A percentile compares a stretch with the other conserved stretches of the same genome.
These are phyloP conservation scores for Ascochyta clinopodiicola DNA, from an alignment of 2,329 filamentous ascomycete species.

Conservation along the genomic window DNA sequence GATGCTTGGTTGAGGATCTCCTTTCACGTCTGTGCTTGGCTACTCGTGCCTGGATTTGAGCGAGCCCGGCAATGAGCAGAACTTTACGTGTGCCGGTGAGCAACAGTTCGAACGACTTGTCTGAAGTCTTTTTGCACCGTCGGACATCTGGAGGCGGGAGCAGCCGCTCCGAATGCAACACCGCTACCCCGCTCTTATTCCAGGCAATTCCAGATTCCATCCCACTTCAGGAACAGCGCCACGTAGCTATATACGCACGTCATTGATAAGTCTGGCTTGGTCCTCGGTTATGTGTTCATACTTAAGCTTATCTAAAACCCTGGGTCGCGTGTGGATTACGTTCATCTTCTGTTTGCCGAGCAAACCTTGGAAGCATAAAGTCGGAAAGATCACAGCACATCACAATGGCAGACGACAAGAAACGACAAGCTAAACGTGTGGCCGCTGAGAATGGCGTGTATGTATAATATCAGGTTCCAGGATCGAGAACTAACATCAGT, in stretches of 20 bases:
- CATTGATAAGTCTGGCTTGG: neutral
- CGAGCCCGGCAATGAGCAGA: too few relatives aligned
- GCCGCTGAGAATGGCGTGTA: constrained; percentile 28
- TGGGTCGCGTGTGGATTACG: neutral
- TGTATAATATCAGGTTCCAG: neutral
- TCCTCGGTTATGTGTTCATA: constrained; percentile 4
- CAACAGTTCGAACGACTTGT: neutral
- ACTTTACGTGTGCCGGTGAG: too few relatives aligned
- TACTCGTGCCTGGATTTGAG: too few relatives aligned
- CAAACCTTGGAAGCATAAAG: neutral
- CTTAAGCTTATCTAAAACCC: constrained; percentile 4
- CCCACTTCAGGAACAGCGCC: constrained; percentile 7
- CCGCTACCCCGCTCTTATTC: constrained; percentile 11
- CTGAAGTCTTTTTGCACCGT: neutral
- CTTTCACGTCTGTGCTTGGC: too few relatives aligned
- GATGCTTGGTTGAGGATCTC: too few relatives aligned
- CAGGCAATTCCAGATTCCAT: constrained; percentile 9
- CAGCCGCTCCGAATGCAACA: constrained; percentile 3
- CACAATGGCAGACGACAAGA: constrained; percentile 29
- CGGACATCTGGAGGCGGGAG: constrained; percentile 7
- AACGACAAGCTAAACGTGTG: constrained; percentile 22
- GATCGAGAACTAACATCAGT: neutral
- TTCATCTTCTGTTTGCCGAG: neutral
- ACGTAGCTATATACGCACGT: neutral
- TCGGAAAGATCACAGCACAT: neutral